phyloP scores from a whole-genome alignment of 768 basidiomycete species.

The Pisolithus sp. region DNA sequence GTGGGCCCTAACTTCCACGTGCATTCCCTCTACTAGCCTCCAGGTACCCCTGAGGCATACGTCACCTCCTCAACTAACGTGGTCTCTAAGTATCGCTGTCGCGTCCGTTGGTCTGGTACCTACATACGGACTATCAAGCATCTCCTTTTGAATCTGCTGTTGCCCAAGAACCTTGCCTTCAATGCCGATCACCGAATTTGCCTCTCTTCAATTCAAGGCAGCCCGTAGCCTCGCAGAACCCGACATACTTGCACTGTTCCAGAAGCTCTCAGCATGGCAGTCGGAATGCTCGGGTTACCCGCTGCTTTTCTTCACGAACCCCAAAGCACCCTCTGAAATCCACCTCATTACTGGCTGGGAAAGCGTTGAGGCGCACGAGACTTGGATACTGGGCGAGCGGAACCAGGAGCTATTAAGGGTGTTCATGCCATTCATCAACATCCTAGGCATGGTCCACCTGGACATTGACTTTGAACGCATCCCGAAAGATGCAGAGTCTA shows the following conservation, averaged over 20 bases:
- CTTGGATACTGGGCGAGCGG: constrained; percentile 35
- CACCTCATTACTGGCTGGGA: constrained; percentile 43
- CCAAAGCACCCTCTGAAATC: constrained; percentile 16
- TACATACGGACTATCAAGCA: too few relatives aligned
- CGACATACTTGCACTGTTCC: constrained; percentile 25
- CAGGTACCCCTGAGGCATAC: too few relatives aligned
- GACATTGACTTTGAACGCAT: constrained; percentile 33
- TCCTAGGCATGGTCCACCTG: constrained; percentile 34
- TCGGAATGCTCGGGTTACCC: constrained; percentile 36
- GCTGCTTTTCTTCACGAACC: constrained; percentile 32
- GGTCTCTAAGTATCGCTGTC: too few relatives aligned
- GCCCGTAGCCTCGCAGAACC: constrained; percentile 26
- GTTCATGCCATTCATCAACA: constrained; percentile 25
- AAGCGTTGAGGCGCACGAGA: constrained; percentile 33
- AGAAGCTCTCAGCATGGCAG: constrained; percentile 29
- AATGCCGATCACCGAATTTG: constrained; percentile 43
- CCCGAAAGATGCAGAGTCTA: constrained; percentile 4
- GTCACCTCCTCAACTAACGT: too few relatives aligned
- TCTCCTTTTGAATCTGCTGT: too few relatives aligned
- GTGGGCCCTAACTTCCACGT: too few relatives aligned
- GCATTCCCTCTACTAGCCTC: too few relatives aligned
- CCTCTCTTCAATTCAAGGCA: constrained; percentile 29
- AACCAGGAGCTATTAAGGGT: constrained; percentile 33
- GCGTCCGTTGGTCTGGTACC: too few relatives aligned
- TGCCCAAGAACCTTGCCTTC: neutral